Conservation (phyloP, 225 moss, liverwort and hornwort species). For the Climacium dendroides region DNA sequence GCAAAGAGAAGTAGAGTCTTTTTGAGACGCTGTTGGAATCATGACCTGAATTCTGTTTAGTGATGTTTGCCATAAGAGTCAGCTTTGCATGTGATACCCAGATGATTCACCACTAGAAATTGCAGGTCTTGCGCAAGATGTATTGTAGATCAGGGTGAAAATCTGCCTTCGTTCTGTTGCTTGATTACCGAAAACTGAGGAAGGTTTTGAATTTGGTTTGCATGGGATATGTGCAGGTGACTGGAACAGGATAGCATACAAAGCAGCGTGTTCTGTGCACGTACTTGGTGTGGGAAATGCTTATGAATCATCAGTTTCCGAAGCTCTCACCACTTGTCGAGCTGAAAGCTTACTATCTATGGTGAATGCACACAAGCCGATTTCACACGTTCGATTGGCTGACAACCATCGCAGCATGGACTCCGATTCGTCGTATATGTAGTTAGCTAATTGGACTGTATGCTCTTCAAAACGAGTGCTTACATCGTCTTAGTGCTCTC, state of each 20-base stretch:
- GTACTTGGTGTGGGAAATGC: slow-evolving; percentile 31
- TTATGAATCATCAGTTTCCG: slow-evolving; percentile 20
- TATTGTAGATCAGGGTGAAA: neutral
- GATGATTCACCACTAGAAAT: neutral
- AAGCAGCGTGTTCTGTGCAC: slow-evolving; percentile 71
- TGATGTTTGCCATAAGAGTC: neutral
- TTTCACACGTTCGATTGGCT: neutral
- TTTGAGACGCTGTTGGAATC: neutral
- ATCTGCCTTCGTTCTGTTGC: neutral
- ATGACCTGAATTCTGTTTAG: neutral
- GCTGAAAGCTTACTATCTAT: slow-evolving; percentile 9
- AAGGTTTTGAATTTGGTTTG: neutral
- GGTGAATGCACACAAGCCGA: slow-evolving; percentile 8
- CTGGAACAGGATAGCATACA: slow-evolving; percentile 47
- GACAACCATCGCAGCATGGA: neutral
- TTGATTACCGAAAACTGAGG: neutral
- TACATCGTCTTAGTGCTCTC: neutral
- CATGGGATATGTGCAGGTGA: slow-evolving; percentile 29
- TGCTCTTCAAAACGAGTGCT: neutral
- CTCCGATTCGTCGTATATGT: slow-evolving; percentile 18
- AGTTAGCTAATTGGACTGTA: neutral
- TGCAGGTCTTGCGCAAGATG: neutral
- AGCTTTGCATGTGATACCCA: neutral
- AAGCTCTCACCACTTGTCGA: slow-evolving; percentile 8
- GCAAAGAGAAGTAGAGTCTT: neutral